Evolutionary conservation across 768 basidiomycete genomes (phyloP).

Genomic region (Tylopilus felleus): DNA sequence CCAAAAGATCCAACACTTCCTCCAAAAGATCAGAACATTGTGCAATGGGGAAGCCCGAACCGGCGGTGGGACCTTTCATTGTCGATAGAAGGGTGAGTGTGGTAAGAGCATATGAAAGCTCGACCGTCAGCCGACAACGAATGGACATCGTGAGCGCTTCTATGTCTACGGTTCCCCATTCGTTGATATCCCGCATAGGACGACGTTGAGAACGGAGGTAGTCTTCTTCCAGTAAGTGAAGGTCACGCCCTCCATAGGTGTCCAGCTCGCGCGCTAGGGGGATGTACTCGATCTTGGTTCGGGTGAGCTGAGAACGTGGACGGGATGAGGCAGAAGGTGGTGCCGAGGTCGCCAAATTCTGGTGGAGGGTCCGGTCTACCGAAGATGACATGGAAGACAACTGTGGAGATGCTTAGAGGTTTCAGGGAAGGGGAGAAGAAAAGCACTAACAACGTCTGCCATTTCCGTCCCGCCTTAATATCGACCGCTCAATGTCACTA

Average conservation of each 20-base stretch:
- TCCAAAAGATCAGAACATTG: constrained; percentile 80
- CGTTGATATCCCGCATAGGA: constrained; percentile 67
- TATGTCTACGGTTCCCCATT: constrained; percentile 88
- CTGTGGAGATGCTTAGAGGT: constrained; percentile 16
- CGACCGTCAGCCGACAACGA: constrained; percentile 77
- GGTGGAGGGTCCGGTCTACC: constrained; percentile 16
- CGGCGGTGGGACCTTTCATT: constrained; percentile 59
- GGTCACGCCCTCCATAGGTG: constrained; percentile 78
- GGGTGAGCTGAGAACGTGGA: constrained; percentile 49
- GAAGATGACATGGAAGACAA: constrained; percentile 17
- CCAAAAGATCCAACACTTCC: constrained; percentile 82
- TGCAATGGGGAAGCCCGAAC: constrained; percentile 65
- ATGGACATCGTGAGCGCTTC: constrained; percentile 93
- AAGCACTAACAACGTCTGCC: constrained; percentile 44
- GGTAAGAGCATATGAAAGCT: constrained; percentile 88
- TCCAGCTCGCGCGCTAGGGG: constrained; percentile 75
- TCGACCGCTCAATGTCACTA: constrained; percentile 21
- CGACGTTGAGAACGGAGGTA: constrained; percentile 49
- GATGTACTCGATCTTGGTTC: constrained; percentile 85
- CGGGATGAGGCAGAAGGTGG: constrained; percentile 34
- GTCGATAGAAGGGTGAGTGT: constrained; percentile 80
- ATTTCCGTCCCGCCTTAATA: constrained; percentile 42
- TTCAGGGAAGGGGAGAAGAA: constrained; percentile 10
- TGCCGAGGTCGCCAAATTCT: constrained; percentile 26
- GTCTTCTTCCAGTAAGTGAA: constrained; percentile 64